A percentile compares a stretch with the other conserved stretches of the same genome.
Evolutionary conservation across 495 filamentous ascomycete species (phyloP).

Genomic region (Hypoxylon fragiforme): DNA sequence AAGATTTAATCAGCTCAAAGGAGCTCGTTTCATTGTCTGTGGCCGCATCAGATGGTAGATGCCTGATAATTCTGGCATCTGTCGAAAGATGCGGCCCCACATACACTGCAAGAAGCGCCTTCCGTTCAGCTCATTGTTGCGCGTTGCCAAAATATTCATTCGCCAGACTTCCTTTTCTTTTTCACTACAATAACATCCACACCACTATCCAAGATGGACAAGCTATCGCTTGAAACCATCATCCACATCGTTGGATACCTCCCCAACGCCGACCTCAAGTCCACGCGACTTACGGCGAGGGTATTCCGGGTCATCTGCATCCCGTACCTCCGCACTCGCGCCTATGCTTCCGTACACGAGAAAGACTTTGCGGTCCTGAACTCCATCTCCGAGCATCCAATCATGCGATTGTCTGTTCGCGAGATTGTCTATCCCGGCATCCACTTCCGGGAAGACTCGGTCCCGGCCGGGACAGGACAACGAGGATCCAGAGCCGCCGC

Average conservation of each 20-base stretch:
- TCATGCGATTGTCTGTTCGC: not conserved
- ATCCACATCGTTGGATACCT: not conserved
- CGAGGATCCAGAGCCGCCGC: too few species aligned
- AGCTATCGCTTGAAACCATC: not conserved
- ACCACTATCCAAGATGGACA: not conserved
- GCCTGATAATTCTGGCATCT: too few species aligned
- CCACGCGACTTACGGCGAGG: not conserved
- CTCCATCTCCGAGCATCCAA: not conserved
- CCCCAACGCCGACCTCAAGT: not conserved
- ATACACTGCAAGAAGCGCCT: too few species aligned
- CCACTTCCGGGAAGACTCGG: too few species aligned
- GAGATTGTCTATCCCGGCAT: not conserved
- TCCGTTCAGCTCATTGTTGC: too few species aligned
- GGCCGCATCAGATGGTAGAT: too few species aligned
- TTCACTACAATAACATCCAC: not conserved
- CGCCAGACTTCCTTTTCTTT: too few species aligned
- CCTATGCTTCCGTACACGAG: not conserved
- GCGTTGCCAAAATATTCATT: too few species aligned
- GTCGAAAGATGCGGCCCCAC: too few species aligned
- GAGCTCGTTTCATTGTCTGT: too few species aligned
- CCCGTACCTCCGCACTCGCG: not conserved
- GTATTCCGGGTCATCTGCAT: not conserved
- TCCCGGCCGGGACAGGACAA: too few species aligned
- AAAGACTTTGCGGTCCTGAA: not conserved
- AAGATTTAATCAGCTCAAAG: too few species aligned